A percentile compares a stretch with the other conserved stretches of the same genome.
phyloP scores from a whole-genome alignment of 257 asterid genomes.

The Plectranthus barbatus region DNA sequence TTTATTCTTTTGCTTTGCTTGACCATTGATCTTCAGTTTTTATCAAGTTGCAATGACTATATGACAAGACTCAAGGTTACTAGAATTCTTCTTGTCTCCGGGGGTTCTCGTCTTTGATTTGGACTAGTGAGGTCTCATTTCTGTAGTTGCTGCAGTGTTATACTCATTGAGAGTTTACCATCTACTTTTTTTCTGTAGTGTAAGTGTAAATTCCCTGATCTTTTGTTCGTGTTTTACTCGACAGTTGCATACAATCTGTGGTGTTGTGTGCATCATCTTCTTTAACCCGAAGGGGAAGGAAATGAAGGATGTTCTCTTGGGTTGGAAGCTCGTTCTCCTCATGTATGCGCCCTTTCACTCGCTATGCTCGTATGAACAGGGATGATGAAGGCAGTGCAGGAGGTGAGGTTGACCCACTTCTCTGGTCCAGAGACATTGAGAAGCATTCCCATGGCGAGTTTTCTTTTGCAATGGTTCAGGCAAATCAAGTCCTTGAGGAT shows the following conservation, averaged over 20 bases:
- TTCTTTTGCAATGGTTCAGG: slow-evolving; percentile 71
- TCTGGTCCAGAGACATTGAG: slow-evolving; percentile 80
- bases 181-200: background rate
- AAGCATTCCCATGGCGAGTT: slow-evolving; percentile 69
- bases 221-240: background rate
- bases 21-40: background rate
- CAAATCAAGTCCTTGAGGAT: slow-evolving; percentile 63
- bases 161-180: background rate
- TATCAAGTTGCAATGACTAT: background rate
- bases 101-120: background rate
- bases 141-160: background rate
- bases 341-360: slow-evolving; percentile 63
- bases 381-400: slow-evolving; percentile 42
- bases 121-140: background rate
- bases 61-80: background rate
- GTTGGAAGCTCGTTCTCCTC: slow-evolving; percentile 45
- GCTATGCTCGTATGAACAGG: slow-evolving; percentile 69
- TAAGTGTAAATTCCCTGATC: background rate
- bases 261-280: slow-evolving; percentile 24
- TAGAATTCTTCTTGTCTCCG: background rate
- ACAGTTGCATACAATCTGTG: background rate
- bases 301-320: slow-evolving; percentile 80
- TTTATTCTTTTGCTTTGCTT: background rate
- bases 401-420: slow-evolving; percentile 44
- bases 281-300: slow-evolving; percentile 34